Percentiles rank a stretch among this genome's conserved stretches.
phyloP scores from a whole-genome alignment of 176 grass and related monocot genomes.

The Puya raimondii region DNA sequence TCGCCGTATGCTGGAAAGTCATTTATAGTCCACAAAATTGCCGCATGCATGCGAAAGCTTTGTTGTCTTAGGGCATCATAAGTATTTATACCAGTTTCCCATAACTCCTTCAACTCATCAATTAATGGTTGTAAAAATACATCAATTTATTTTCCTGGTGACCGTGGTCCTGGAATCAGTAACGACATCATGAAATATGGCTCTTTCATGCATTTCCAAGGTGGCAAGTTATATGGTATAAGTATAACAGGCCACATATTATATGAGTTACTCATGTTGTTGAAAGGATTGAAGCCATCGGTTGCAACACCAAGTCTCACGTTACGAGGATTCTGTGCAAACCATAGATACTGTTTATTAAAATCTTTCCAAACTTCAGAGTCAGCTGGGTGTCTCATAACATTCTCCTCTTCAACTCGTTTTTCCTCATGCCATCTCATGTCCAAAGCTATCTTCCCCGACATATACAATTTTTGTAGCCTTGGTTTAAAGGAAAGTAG shows the following conservation, averaged over 20 bases:
- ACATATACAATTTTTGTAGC: neutral
- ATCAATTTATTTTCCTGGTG: neutral
- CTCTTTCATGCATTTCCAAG: neutral
- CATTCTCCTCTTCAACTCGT: neutral
- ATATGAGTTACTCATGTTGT: neutral
- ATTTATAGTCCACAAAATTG: neutral
- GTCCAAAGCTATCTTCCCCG: neutral
- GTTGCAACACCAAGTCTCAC: neutral
- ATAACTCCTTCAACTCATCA: neutral
- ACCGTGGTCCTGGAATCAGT: neutral
- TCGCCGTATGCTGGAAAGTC: neutral
- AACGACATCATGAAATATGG: neutral
- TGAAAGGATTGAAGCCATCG: slow-evolving; percentile 8
- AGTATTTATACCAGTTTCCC: neutral
- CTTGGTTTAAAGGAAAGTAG: neutral
- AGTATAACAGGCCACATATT: neutral
- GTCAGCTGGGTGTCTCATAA: neutral
- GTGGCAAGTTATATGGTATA: neutral
- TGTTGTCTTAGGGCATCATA: neutral
- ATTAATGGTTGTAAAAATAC: slow-evolving; percentile 3
- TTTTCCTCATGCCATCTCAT: neutral
- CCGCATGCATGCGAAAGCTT: neutral
- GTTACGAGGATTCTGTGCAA: neutral
- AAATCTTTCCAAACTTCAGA: neutral
- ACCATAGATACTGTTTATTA: neutral